Percentiles rank a stretch among this genome's conserved stretches.
phyloP scores from a whole-genome alignment of 1,284 basidiomycete species.

The Fomes fomentarius region DNA sequence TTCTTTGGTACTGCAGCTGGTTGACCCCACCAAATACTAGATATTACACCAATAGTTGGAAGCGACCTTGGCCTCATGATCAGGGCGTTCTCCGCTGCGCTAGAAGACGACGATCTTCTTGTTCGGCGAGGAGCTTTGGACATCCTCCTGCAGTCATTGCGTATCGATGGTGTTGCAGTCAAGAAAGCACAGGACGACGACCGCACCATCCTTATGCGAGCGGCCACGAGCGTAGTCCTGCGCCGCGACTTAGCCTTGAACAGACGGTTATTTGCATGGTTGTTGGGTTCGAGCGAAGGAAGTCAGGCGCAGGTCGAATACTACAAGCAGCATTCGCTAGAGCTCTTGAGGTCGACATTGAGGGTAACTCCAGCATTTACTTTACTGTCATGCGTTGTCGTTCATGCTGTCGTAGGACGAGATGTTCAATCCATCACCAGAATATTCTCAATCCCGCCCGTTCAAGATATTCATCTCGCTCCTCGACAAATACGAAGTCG shows the following conservation, averaged over 20 bases:
- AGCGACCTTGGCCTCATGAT: conserved; percentile 92
- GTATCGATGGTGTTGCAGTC: conserved; percentile 72
- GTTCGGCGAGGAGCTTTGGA: conserved; percentile 86
- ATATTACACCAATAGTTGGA: conserved; percentile 76
- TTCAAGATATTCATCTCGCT: conserved; percentile 96
- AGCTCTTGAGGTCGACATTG: conserved; percentile 69
- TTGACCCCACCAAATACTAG: conserved; percentile 45
- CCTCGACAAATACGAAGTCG: conserved; percentile 97
- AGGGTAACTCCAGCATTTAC: conserved; percentile 44
- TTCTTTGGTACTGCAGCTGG: conserved; percentile 2
- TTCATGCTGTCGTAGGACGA: conserved; percentile 52
- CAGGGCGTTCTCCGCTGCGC: conserved; percentile 84
- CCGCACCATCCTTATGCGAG: conserved; percentile 76
- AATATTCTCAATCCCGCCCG: conserved; percentile 80
- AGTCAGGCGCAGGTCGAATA: conserved; percentile 74
- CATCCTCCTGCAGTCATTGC: conserved; percentile 75
- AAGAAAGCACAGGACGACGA: conserved; percentile 69
- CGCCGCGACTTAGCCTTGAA: conserved; percentile 93
- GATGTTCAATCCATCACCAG: conserved; percentile 70
- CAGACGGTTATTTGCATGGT: conserved; percentile 91
- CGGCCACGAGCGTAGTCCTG: conserved; percentile 83
- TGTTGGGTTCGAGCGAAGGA: conserved; percentile 83
- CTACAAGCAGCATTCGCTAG: conserved; percentile 69
- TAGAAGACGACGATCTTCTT: conserved; percentile 90
- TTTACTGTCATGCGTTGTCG: background rate